phyloP scores from a whole-genome alignment of 78 protist species.

The Dictyostelium discoideum region dicty_2.7 NC_007088.5:6850001-6850500 shows the following conservation, averaged over 20 bases:
- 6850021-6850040: constrained; percentile 64
- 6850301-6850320: not conserved
- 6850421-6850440: constrained; percentile 70
- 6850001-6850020: constrained; percentile 53
- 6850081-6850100: constrained; percentile 1
- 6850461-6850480: constrained; percentile 56
- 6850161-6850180: constrained; percentile 21
- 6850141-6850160: constrained; percentile 9
- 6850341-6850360: constrained; percentile 26
- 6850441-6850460: constrained; percentile 6
- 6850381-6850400: constrained; percentile 3
- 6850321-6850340: not conserved
- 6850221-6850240: not conserved
- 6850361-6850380: not conserved
- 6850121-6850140: not conserved
- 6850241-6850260: not conserved
- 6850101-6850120: not conserved
- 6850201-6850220: not conserved
- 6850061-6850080: not conserved
- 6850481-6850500: constrained; percentile 12
- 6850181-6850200: too few species aligned
- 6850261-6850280: not conserved
- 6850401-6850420: constrained; percentile 76
- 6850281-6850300: not conserved
- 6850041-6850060: constrained; percentile 1